Base-by-base conservation (phyloP, 192 early-diverging fungal species). In the Backusella australiensis region DNA sequence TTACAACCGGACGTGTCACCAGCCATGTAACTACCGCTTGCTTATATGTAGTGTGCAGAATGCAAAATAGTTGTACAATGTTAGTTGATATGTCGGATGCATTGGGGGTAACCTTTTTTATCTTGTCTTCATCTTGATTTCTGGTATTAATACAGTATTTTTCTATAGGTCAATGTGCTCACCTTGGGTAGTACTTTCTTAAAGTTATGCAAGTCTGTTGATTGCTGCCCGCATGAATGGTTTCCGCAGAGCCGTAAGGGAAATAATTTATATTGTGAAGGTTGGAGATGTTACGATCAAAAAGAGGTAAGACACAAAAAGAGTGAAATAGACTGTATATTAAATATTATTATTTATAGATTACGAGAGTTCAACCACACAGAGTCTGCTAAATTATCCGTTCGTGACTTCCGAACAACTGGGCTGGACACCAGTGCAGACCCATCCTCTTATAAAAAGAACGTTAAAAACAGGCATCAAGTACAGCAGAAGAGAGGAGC, bases 11-110 rank as follows among this genome's bases (percentile, higher is more conserved):
- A 46, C 88, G 96, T n/a, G 85, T 88, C 65, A 87, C 90, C 9
- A 81, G 86, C 23, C 87, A 92, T 72, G 94, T 99, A 21, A 92
- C 91, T 0, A 91, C 95, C 0, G 93, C 92, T 6, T 99, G 97
- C 79, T 89, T 97, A 6, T 98, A 99, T 73, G 94, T 96, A 75
- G 92, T 93, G 34, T 96, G 94, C 75, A 88, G 97, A 38, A 85
- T 78, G 17, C 91, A 97, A 77, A 94, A 93, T 74, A 93, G 88
- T 11, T 88, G 91, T 12, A 91, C 94, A 75, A 96, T 99, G 95
- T 85, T 99, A 49, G 98, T 99, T 56, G 97, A 99, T 76, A 97
- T 99, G 75, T 89, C 96, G 1, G 97, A 98, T 75, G 82, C 94
- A 2, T 78, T 97, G 59, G 88, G 91, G 72, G 92, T 91, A 82